phyloP scores from a whole-genome alignment of 495 filamentous ascomycete genomes.

The Penicillium coprophilum region DNA sequence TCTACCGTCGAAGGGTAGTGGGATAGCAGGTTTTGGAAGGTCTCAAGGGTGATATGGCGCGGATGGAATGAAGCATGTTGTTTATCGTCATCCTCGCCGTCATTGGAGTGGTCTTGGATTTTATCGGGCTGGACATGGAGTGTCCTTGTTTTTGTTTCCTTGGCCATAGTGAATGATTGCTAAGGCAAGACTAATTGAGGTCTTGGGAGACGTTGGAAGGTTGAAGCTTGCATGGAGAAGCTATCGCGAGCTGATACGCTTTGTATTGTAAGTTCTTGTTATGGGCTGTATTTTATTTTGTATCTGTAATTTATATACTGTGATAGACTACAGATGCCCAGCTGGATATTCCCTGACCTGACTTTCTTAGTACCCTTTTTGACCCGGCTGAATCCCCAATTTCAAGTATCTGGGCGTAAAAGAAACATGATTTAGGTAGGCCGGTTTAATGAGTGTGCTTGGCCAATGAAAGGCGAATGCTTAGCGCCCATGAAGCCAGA shows the following conservation, averaged over 20 bases:
- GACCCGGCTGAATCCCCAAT: no score
- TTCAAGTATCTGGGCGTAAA: no score
- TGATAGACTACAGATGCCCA: no score
- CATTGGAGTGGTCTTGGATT: background rate
- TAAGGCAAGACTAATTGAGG: background rate
- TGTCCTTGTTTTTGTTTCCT: background rate
- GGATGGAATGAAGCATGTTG: constrained; percentile 23
- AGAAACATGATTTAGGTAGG: no score
- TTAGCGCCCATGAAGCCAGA: no score
- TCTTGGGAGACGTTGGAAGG: background rate
- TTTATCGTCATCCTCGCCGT: background rate
- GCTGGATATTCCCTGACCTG: no score
- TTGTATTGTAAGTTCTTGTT: background rate
- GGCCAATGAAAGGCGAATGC: no score
- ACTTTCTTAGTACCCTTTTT: no score
- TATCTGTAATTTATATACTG: no score
- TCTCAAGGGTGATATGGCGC: constrained; percentile 28
- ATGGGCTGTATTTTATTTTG: background rate
- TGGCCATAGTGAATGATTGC: background rate
- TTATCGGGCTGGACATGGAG: background rate
- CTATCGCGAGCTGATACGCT: background rate
- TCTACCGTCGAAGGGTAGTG: constrained; percentile 34
- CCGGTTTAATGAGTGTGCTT: no score
- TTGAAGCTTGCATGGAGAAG: background rate
- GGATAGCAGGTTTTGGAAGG: constrained; percentile 33